Conservation (phyloP, 106 monocot genomes). For the Posidonia australis region DNA sequence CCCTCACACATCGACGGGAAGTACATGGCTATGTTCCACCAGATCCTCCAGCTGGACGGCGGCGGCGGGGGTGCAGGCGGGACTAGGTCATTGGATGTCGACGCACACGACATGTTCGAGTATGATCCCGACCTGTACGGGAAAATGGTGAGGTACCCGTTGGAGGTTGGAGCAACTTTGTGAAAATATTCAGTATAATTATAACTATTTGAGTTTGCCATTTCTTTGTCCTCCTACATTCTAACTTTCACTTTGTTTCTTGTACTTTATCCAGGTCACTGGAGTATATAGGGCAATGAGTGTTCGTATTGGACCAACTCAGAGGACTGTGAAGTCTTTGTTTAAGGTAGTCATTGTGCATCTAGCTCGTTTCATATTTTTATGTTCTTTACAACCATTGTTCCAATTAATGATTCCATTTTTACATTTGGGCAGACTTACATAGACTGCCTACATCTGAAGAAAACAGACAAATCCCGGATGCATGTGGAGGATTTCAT, state of each 20-base stretch:
- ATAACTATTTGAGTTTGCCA: background rate
- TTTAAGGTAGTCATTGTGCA: constrained; percentile 40
- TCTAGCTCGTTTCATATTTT: background rate
- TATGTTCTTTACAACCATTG: too few relatives aligned
- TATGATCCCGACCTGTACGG: too few relatives aligned
- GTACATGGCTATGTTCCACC: too few relatives aligned
- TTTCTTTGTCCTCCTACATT: background rate
- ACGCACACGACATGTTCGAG: too few relatives aligned
- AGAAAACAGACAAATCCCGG: constrained; percentile 85
- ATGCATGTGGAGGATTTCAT: constrained; percentile 73
- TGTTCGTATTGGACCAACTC: too few relatives aligned
- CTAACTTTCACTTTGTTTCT: background rate
- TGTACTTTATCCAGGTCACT: constrained; percentile 48
- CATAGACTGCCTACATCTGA: constrained; percentile 95
- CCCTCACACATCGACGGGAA: too few relatives aligned
- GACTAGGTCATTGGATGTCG: too few relatives aligned
- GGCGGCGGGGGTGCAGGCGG: too few relatives aligned
- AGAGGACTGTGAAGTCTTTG: too few relatives aligned
- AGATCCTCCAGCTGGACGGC: too few relatives aligned
- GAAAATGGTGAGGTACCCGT: too few relatives aligned
- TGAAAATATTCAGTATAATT: background rate
- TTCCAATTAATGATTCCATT: background rate
- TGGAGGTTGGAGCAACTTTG: constrained; percentile 49
- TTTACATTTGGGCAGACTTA: constrained; percentile 56
- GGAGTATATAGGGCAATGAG: too few relatives aligned